A percentile compares a stretch with the other conserved stretches of the same genome.
phyloP scores from a whole-genome alignment of 148 eudicot genomes.

The Talinum fruticosum region DNA sequence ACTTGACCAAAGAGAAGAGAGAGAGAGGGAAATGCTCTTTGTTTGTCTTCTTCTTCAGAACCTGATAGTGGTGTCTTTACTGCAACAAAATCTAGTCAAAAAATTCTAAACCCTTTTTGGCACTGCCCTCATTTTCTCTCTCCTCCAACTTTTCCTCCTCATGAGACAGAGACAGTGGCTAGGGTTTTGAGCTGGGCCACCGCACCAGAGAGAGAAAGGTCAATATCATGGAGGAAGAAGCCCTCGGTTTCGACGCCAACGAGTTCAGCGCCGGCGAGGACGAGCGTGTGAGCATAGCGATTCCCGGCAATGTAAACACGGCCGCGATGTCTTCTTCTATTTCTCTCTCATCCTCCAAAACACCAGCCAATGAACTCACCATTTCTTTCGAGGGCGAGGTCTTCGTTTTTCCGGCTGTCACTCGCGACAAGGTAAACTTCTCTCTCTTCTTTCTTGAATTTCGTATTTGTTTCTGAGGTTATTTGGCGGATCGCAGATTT shows the following conservation, averaged over 20 bases:
- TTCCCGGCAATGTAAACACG: neutral
- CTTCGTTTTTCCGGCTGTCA: neutral
- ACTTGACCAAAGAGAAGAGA: neutral
- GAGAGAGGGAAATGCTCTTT: too few relatives aligned
- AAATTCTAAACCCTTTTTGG: neutral
- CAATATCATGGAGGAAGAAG: neutral
- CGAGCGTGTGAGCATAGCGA: neutral
- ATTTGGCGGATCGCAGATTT: neutral
- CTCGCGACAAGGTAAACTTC: slow-evolving; percentile 2
- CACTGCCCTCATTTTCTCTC: neutral
- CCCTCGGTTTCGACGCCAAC: neutral
- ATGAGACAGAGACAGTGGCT: neutral
- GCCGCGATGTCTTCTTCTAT: neutral
- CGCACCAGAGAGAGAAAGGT: neutral
- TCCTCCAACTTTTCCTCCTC: neutral
- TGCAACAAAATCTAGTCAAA: neutral
- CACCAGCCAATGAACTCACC: neutral
- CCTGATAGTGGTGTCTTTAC: neutral
- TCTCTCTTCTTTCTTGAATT: neutral
- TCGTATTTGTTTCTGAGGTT: neutral
- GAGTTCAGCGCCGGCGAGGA: neutral
- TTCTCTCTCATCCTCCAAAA: too few relatives aligned
- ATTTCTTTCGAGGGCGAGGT: slow-evolving; percentile 8
- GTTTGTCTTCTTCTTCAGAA: too few relatives aligned
- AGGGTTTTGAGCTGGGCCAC: neutral